Base-by-base conservation (phyloP, 2,329 filamentous ascomycete genomes). In the Calonectria pseudoreteaudii region DNA sequence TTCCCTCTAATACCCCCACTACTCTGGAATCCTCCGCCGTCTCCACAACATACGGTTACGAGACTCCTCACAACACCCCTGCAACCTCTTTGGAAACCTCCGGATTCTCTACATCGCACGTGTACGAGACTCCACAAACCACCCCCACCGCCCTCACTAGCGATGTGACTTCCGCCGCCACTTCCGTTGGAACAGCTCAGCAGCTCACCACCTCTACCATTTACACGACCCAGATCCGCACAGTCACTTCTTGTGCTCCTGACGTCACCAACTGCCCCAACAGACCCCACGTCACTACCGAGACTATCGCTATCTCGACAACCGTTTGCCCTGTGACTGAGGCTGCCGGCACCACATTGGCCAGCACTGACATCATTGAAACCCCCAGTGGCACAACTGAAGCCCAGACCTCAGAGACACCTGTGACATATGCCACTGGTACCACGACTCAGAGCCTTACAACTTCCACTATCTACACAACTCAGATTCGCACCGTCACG, bases 381-480 rank as follows among this genome's bases (percentile, higher is more conserved):
- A 60, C 34, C 8, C 18, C 18, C 34, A 28, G 9, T 8, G 23
- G 34, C 8, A 38, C 56, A 18, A 23, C 20, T 23, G 44, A 47
- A n/a, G 44, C 44, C n/a, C 44, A 47, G 4, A 47, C 44, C 3
- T 47, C 44, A 13, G 44, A 47, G n/a, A 47, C 44, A 5, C 44
- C 44, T 11, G 6, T 11, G 2, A 47, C 44, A 13, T 30, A 20
- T 34, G 52, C 9, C 30, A n/a, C 58, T 47, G 79, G 76, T 28
- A 36, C 71, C 23, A 64, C 56, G 11, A 64, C 67, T 36, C 11
- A 64, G 31, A 16, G 16, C 4, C 69, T 78, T 77, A 83, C 82
- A 18, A 84, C 82, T 36, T 83, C 82, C 47, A 84, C 83, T 36
- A 71, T 84, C 77, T 83, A 76, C 76, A 79, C 77, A 36, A 84